These are phyloP conservation scores for Prunus mira DNA, from an alignment of 306 rosid species.

Conservation along the genomic window DNA sequence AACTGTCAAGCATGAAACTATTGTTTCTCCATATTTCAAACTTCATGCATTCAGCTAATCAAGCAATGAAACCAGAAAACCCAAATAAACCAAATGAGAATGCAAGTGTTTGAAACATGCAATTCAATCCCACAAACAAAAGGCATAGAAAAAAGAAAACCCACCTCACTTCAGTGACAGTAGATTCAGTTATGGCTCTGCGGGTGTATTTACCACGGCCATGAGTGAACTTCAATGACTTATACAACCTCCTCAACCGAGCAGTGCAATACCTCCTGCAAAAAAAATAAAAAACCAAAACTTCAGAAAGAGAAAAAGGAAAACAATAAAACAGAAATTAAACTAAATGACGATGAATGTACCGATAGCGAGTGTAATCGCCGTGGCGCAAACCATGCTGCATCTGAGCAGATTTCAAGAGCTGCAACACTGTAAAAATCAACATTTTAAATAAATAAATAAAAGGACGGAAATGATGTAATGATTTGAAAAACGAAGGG, in stretches of 20 bases:
- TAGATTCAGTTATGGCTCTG: conserved; percentile 64
- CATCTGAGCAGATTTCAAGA: conserved; percentile 93
- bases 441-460: neutral
- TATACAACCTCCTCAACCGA: conserved; percentile 86
- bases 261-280: conserved; percentile 93
- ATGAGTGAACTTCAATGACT: conserved; percentile 92
- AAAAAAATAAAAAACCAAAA: neutral
- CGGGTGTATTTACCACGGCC: conserved; percentile 89
- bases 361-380: conserved; percentile 95
- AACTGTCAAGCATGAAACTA: conserved; percentile 10
- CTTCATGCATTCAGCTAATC: neutral
- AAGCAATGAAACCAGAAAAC: conserved; percentile 1
- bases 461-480: neutral
- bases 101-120: neutral
- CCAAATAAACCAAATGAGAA: neutral
- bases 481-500: neutral
- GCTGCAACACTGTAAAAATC: conserved; percentile 66
- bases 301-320: neutral
- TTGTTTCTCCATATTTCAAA: conserved; percentile 6
- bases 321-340: neutral
- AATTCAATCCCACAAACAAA: neutral
- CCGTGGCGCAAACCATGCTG: conserved; percentile 95
- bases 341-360: neutral
- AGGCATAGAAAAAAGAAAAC: neutral
- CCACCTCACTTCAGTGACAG: conserved; percentile 89